Conservation (phyloP, 108 stramenopile genomes). For the Parmales sp. region DNA sequence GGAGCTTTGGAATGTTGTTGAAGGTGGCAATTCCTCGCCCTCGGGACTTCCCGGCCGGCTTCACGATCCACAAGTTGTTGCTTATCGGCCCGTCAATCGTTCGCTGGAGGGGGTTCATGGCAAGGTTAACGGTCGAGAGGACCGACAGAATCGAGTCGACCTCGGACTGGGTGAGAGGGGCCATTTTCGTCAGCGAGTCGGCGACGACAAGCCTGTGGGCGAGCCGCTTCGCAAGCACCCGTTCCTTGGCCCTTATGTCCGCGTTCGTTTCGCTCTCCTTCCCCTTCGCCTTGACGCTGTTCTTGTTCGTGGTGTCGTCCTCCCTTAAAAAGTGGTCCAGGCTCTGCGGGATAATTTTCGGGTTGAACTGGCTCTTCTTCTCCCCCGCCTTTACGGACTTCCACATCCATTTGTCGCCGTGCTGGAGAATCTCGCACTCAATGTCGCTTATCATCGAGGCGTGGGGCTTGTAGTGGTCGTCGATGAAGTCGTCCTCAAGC, state of each 20-base stretch:
- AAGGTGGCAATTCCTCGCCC: slow-evolving; percentile 43
- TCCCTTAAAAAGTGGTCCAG: background rate
- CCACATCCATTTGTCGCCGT: background rate
- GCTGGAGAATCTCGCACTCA: slow-evolving; percentile 19
- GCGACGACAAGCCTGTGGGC: background rate
- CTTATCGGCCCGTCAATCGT: slow-evolving; percentile 25
- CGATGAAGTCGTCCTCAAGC: slow-evolving; percentile 11
- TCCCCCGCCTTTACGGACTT: background rate
- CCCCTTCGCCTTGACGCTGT: slow-evolving; percentile 1
- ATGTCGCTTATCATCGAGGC: slow-evolving; percentile 14
- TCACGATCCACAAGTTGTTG: slow-evolving; percentile 52
- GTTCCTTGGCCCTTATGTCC: background rate
- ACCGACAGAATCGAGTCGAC: background rate
- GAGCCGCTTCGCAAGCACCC: background rate
- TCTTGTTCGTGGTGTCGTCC: background rate
- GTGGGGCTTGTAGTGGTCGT: slow-evolving; percentile 3
- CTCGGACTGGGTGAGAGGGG: background rate
- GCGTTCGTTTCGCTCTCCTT: background rate
- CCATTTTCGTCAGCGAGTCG: background rate
- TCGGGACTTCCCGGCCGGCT: slow-evolving; percentile 43
- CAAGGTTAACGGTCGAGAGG: background rate
- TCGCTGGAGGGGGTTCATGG: slow-evolving; percentile 16
- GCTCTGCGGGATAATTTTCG: background rate
- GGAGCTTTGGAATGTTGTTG: slow-evolving; percentile 25
- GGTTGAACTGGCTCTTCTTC: background rate